Conservation (phyloP, 306 rosid species). For the Spatholobus suberectus region DNA sequence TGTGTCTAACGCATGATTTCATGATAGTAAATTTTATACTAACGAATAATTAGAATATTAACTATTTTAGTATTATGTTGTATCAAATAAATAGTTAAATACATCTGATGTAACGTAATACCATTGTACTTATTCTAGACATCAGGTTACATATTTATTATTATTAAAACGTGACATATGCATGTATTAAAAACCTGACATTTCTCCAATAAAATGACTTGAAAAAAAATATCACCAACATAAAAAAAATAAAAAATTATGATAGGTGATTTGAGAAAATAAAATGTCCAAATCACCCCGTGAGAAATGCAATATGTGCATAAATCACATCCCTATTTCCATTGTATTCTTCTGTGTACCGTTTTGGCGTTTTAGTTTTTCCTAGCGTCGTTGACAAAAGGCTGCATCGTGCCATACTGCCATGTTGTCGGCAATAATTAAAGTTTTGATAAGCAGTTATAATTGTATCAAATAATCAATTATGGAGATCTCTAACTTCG, state of each 20-base stretch:
- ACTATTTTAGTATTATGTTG: background rate
- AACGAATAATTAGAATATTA: background rate
- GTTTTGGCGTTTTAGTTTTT: background rate
- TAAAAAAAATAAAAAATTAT: background rate
- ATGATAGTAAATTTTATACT: background rate
- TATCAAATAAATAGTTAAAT: background rate
- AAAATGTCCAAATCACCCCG: background rate
- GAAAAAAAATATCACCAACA: background rate
- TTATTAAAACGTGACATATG: background rate
- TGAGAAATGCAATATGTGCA: background rate
- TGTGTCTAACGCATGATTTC: background rate
- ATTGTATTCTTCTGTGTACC: background rate
- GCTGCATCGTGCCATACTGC: background rate
- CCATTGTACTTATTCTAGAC: background rate
- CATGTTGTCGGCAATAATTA: background rate
- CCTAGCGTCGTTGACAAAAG: background rate
- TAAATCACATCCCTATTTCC: background rate
- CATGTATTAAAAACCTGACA: background rate
- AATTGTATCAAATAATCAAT: too few species aligned
- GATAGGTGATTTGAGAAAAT: background rate
- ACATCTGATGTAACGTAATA: background rate
- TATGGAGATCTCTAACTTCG: too few species aligned
- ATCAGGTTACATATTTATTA: background rate
- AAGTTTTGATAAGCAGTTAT: too few species aligned
- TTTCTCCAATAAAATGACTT: background rate